Conservation (phyloP, 2,329 filamentous ascomycete species). For the Colletotrichum tanaceti region DNA sequence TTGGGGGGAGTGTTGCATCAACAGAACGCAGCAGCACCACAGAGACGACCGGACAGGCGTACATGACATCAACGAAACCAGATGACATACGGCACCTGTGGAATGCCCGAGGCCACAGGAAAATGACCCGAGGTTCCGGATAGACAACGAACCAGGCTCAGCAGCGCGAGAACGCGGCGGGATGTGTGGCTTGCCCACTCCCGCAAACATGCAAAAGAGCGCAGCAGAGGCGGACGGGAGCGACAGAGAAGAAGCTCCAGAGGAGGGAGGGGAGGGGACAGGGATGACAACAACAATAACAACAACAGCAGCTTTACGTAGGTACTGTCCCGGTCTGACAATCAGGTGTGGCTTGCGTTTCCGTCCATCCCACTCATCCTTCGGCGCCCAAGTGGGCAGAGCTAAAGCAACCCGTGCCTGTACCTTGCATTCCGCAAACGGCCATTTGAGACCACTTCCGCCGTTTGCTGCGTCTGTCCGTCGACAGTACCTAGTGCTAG, state of each 20-base stretch:
- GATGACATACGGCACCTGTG: not conserved
- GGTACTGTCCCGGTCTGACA: conserved; percentile 21
- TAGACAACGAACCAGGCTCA: conserved; percentile 1
- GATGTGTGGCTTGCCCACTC: conserved; percentile 24
- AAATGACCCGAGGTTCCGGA: conserved; percentile 4
- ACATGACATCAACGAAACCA: not conserved
- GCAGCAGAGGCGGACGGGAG: not conserved
- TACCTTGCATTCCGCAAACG: conserved; percentile 39
- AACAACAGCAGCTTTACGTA: conserved; percentile 1
- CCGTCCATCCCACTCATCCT: conserved; percentile 23
- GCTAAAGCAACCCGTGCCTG: conserved; percentile 25
- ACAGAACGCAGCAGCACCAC: not conserved
- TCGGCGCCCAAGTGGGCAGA: conserved; percentile 23
- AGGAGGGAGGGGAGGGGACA: too few relatives aligned
- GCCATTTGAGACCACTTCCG: conserved; percentile 24
- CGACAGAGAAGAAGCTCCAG: not conserved
- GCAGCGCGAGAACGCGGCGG: conserved; percentile 24
- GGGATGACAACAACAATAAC: too few relatives aligned
- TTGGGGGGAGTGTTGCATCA: not conserved
- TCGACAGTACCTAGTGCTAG: too few relatives aligned
- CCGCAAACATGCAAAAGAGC: conserved; percentile 27
- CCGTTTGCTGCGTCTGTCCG: not conserved
- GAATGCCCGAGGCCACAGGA: conserved; percentile 14
- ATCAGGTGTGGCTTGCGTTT: conserved; percentile 38
- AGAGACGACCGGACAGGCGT: not conserved